These are phyloP conservation scores for Trichoderma guizhouense DNA, from an alignment of 2,329 filamentous ascomycete species.

Conservation along the genomic window DNA sequence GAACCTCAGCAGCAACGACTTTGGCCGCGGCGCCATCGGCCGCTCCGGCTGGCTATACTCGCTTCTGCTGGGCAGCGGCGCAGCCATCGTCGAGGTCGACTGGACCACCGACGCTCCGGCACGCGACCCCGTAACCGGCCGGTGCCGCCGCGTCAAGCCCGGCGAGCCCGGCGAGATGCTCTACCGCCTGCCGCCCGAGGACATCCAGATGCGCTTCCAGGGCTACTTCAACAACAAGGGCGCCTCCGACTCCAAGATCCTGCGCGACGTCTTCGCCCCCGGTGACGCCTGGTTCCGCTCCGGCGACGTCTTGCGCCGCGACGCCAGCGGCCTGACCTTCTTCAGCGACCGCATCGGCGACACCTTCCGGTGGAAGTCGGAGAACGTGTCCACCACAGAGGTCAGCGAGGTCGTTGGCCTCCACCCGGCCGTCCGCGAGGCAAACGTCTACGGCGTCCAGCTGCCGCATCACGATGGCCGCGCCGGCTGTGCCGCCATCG, in stretches of 20 bases:
- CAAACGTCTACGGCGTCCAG: conserved; percentile 81
- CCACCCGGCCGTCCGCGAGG: conserved; percentile 66
- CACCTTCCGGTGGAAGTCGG: conserved; percentile 77
- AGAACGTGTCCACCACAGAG: conserved; percentile 80
- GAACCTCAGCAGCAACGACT: conserved; percentile 72
- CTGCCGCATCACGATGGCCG: conserved; percentile 79
- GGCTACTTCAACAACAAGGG: conserved; percentile 75
- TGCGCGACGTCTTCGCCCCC: conserved; percentile 68
- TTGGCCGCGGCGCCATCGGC: conserved; percentile 73
- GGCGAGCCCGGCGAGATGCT: conserved; percentile 74
- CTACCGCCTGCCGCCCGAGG: conserved; percentile 62
- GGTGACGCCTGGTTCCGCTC: conserved; percentile 82
- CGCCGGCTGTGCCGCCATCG: conserved; percentile 74
- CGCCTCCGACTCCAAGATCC: conserved; percentile 70
- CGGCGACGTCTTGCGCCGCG: conserved; percentile 75
- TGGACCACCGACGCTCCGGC: conserved; percentile 64
- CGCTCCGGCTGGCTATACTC: conserved; percentile 62
- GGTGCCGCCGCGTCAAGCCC: conserved; percentile 57
- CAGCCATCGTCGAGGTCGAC: conserved; percentile 67
- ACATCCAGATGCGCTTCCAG: conserved; percentile 66
- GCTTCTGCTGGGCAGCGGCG: conserved; percentile 47
- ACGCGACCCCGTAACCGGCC: conserved; percentile 65
- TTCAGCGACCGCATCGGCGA: conserved; percentile 81
- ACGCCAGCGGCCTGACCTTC: conserved; percentile 67
- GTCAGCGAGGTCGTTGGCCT: conserved; percentile 71